Evolutionary conservation across 257 asterid species (phyloP), one percentile per base, ranked within the genome.

Genomic region (Solanum lycopersicoides): DNA sequence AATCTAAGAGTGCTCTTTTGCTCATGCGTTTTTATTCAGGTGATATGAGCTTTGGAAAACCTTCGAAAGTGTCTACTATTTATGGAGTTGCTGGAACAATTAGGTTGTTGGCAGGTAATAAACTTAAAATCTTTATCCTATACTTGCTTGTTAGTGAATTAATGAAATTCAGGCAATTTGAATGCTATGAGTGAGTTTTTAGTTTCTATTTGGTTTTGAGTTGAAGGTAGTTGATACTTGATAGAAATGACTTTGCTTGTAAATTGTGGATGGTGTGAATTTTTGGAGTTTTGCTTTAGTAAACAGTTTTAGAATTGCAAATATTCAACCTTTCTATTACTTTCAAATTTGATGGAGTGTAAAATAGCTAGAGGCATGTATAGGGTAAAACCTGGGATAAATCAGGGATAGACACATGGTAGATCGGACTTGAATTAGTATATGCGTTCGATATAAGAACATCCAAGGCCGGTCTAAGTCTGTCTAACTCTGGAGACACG

Each of bases 11-110:
- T 5, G 53, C 53, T 73, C 9, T 11, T 74, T 12, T 23, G 53
- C 32, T 74, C 82, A 16, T 73, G 30, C 50, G 3, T 74, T 74
- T 20, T 71, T 74, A 39, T 39, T 69, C 92, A 93, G 99, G 93
- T 87, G 95, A 92, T 74, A 93, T 71, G 60, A 86, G 88, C 73
- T 86, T 91, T 83, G 98, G 90, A 87, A 88, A 87, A 88, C 94
- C 95, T 77, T 85, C 86, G 47, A 96, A 94, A 90, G 92, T 92
- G 45, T 93, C 97, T 76, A 94, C 92, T 44, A 92, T 97, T 85
- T 94, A 93, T 88, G 99, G 99, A 79, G 93, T 97, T 37, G 99
- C 91, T 84, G 99, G 99, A 90, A 96, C 97, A 85, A 96, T 97
- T 88, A 95, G 96, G 93, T 91, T 97, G 92, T 96, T 97, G 66